These are phyloP conservation scores for Blastobotrys raffinosifermentans DNA, from an alignment of 1,139 yeast genomes.

Conservation along the genomic window DNA sequence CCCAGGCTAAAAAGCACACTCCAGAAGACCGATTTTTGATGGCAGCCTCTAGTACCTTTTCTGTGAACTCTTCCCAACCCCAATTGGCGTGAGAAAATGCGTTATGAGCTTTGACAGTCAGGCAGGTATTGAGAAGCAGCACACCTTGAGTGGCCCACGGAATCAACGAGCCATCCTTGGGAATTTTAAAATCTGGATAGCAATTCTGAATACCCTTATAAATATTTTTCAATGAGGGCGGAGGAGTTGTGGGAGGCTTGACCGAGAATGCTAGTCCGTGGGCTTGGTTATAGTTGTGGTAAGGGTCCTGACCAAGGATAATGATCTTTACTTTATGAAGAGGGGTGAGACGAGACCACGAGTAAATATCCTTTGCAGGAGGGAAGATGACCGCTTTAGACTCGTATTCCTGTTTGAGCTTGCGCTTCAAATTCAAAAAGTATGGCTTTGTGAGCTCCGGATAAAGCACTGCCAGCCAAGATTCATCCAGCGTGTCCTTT, in stretches of 20 bases:
- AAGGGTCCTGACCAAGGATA: constrained; percentile 94
- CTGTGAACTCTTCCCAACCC: constrained; percentile 95
- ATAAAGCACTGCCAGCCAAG: constrained; percentile 72
- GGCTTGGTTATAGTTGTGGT: constrained; percentile 88
- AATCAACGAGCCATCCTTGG: constrained; percentile 61
- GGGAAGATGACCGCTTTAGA: constrained; percentile 60
- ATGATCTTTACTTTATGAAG: constrained; percentile 67
- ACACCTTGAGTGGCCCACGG: constrained; percentile 91
- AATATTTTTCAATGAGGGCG: constrained; percentile 86
- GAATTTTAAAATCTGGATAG: constrained; percentile 63
- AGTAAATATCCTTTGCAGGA: constrained; percentile 67
- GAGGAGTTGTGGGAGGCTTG: constrained; percentile 72
- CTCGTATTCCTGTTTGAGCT: constrained; percentile 38
- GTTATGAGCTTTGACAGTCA: constrained; percentile 89
- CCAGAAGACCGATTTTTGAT: constrained; percentile 42
- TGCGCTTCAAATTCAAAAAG: constrained; percentile 65
- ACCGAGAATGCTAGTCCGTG: constrained; percentile 96
- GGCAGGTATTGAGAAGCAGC: constrained; percentile 74
- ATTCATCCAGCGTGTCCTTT: constrained; percentile 58
- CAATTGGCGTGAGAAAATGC: constrained; percentile 87
- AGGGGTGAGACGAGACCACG: constrained; percentile 90
- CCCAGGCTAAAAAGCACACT: constrained; percentile 88
- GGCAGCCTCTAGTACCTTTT: constrained; percentile 53
- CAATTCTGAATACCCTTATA: constrained; percentile 71
- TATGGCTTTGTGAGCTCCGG: constrained; percentile 79